These are phyloP conservation scores for Dalbergia oliveri DNA, from an alignment of 306 rosid species.

Conservation along the genomic window DNA sequence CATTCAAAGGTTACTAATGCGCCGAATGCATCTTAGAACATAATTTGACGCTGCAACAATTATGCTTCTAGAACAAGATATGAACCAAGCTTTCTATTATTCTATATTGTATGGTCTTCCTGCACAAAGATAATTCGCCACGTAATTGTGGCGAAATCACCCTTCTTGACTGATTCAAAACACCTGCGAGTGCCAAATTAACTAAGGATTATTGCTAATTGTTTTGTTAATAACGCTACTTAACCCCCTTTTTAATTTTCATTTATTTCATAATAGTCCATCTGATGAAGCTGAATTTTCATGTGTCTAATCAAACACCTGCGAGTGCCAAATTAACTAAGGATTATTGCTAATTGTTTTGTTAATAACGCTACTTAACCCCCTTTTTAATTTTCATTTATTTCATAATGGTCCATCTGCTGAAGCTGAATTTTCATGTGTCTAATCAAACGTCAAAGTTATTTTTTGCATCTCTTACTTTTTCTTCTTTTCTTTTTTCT, in stretches of 20 bases:
- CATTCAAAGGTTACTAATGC: too few relatives aligned
- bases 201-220: slow-evolving; percentile 20
- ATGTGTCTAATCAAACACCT: slow-evolving; percentile 47
- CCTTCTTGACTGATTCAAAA: not conserved
- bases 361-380: not conserved
- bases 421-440: slow-evolving; percentile 38
- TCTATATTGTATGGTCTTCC: not conserved
- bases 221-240: not conserved
- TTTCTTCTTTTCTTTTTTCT: not conserved
- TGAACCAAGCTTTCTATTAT: not conserved
- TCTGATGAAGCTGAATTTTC: slow-evolving; percentile 38
- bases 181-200: slow-evolving; percentile 27
- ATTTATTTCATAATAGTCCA: not conserved
- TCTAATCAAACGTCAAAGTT: slow-evolving; percentile 44
- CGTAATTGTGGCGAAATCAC: not conserved
- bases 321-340: slow-evolving; percentile 32
- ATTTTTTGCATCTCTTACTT: slow-evolving; percentile 1
- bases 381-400: not conserved
- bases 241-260: not conserved
- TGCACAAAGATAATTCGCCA: not conserved
- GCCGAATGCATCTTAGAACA: too few relatives aligned
- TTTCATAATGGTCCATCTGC: not conserved
- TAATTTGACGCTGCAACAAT: too few relatives aligned
- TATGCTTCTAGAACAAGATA: not conserved
- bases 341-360: slow-evolving; percentile 11